These are phyloP conservation scores for Salix exigua DNA, from an alignment of 345 rosid genomes.

Conservation along the genomic window DNA sequence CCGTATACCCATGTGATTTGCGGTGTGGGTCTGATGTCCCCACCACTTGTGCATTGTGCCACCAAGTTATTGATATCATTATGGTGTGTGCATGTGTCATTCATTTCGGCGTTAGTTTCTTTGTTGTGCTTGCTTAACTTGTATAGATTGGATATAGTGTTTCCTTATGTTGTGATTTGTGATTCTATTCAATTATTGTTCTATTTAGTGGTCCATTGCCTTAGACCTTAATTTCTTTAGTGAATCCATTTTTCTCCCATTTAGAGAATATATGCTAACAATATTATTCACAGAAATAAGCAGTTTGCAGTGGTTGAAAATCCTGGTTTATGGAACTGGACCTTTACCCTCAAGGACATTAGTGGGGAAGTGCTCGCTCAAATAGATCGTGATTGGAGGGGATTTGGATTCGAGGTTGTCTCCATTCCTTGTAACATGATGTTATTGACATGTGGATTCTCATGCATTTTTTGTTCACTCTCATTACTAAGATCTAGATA, in stretches of 20 bases:
- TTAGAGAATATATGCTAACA: slow-evolving; percentile 2
- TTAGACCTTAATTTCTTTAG: background rate
- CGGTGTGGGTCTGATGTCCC: too few species aligned
- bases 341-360: slow-evolving; percentile 83
- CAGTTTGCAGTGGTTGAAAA: slow-evolving; percentile 92
- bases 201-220: too few species aligned
- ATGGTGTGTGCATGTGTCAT: too few species aligned
- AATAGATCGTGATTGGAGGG: slow-evolving; percentile 96
- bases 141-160: too few species aligned
- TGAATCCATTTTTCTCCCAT: background rate
- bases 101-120: too few species aligned
- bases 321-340: slow-evolving; percentile 99
- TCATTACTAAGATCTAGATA: background rate
- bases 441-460: background rate
- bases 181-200: too few species aligned
- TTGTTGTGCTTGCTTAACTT: too few species aligned
- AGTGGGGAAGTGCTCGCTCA: slow-evolving; percentile 73
- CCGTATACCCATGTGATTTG: too few species aligned
- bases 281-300: slow-evolving; percentile 49
- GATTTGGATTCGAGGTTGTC: slow-evolving; percentile 90
- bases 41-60: too few species aligned
- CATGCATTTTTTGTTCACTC: background rate
- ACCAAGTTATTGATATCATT: too few species aligned
- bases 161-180: too few species aligned
- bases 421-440: background rate